Conservation (phyloP, 805 yeast genomes). For the Metschnikowia cerradonensis region DNA sequence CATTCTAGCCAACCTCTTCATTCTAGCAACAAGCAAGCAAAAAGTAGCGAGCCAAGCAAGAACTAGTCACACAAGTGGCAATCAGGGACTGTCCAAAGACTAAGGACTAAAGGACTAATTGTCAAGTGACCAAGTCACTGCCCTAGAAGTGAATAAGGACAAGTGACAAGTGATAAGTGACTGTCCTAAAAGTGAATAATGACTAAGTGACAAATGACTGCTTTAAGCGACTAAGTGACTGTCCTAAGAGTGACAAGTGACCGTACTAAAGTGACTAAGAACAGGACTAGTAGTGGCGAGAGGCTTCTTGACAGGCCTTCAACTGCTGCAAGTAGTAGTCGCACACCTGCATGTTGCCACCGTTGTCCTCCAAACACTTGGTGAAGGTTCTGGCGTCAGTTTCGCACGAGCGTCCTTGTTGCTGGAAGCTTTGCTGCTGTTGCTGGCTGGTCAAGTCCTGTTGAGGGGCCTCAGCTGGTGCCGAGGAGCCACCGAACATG, state of each 20-base stretch:
- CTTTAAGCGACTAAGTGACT: too few species aligned
- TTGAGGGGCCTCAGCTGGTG: slow-evolving; percentile 44
- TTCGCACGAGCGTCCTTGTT: slow-evolving; percentile 67
- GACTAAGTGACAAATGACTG: too few species aligned
- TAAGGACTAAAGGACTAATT: too few species aligned
- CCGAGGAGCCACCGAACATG: slow-evolving; percentile 76
- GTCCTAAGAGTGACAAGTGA: neutral
- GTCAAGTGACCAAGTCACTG: too few species aligned
- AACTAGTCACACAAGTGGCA: too few species aligned
- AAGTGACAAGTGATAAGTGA: too few species aligned
- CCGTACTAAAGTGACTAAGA: neutral
- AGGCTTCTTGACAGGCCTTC: slow-evolving; percentile 95
- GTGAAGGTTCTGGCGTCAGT: slow-evolving; percentile 93
- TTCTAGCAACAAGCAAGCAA: too few species aligned
- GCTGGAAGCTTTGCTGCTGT: slow-evolving; percentile 34
- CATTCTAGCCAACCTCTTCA: too few species aligned
- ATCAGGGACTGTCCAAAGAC: too few species aligned
- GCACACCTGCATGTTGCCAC: slow-evolving; percentile 95
- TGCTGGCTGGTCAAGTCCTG: slow-evolving; percentile 38
- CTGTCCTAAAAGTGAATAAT: too few species aligned
- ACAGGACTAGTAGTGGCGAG: slow-evolving; percentile 61
- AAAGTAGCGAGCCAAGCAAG: too few species aligned
- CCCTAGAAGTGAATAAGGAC: too few species aligned
- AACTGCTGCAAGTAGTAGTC: slow-evolving; percentile 96
- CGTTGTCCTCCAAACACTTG: slow-evolving; percentile 88